Evolutionary conservation across 2,329 filamentous ascomycete species (phyloP).

Genomic region (Aureobasidium musti): DNA sequence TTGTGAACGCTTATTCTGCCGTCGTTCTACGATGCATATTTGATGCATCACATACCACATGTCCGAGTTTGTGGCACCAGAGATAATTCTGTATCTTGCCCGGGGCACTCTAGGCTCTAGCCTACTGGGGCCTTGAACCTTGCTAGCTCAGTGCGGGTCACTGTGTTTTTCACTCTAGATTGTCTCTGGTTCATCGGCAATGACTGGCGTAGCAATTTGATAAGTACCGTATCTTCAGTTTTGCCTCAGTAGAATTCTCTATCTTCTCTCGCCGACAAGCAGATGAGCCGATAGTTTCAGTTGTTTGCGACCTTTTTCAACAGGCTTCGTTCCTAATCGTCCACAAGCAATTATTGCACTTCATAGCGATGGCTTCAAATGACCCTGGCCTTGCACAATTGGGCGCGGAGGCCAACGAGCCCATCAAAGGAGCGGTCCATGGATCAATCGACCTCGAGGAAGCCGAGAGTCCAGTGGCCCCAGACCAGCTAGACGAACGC

Average conservation of each 20-base stretch:
- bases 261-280: neutral
- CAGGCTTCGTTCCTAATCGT: neutral
- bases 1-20: neutral
- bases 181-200: neutral
- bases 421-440: conserved; percentile 37
- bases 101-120: too few species aligned
- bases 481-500: conserved; percentile 57
- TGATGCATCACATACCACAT: neutral
- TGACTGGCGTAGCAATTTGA: neutral
- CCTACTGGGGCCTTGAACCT: conserved; percentile 1
- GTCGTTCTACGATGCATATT: neutral
- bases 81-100: neutral
- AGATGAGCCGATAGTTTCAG: neutral
- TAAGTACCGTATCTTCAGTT: neutral
- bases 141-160: conserved; percentile 11
- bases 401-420: conserved; percentile 39
- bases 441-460: conserved; percentile 34
- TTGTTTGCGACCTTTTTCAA: neutral
- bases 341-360: neutral
- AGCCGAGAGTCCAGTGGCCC: conserved; percentile 51
- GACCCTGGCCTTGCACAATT: conserved; percentile 40
- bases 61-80: neutral
- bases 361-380: conserved; percentile 39
- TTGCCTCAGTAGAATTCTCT: neutral
- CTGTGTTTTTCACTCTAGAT: conserved; percentile 6